Evolutionary conservation across 768 basidiomycete species (phyloP).

Genomic region (Hortiboletus campestris): DNA sequence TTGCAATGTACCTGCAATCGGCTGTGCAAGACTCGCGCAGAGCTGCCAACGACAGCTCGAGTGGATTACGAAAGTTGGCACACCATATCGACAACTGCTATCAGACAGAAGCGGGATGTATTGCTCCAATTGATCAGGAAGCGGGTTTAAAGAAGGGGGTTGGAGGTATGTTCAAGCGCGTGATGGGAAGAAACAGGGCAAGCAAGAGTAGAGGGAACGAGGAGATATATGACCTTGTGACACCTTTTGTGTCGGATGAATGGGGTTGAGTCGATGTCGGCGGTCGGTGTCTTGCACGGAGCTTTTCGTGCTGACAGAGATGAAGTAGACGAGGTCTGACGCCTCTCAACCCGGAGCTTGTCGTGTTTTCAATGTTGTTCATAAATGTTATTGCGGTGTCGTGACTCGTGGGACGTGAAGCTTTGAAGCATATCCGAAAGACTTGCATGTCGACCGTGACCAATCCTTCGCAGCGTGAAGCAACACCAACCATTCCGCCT

Average conservation of each 20-base stretch:
- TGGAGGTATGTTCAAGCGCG: conserved; percentile 56
- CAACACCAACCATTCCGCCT: conserved; percentile 36
- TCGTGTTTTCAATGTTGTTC: neutral
- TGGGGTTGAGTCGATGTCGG: conserved; percentile 48
- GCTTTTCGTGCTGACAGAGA: neutral
- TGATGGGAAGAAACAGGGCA: conserved; percentile 51
- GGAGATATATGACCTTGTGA: conserved; percentile 79
- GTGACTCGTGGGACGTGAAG: neutral
- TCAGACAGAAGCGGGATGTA: conserved; percentile 40
- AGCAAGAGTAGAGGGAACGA: conserved; percentile 62
- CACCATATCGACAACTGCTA: conserved; percentile 70
- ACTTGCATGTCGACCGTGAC: conserved; percentile 6
- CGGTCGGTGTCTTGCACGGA: neutral
- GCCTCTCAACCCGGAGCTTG: neutral
- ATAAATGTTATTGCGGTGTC: neutral
- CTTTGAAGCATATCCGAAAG: neutral
- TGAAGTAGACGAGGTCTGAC: neutral
- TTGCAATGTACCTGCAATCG: conserved; percentile 73
- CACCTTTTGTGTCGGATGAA: conserved; percentile 77
- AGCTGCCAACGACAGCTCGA: conserved; percentile 56
- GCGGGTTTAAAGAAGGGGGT: conserved; percentile 42
- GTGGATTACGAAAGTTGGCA: conserved; percentile 62
- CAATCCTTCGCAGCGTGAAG: conserved; percentile 7
- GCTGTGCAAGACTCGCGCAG: conserved; percentile 68
- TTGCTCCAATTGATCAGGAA: conserved; percentile 31